These are phyloP conservation scores for Thymus mandschuricus DNA, from an alignment of 257 asterid species.

Conservation along the genomic window DNA sequence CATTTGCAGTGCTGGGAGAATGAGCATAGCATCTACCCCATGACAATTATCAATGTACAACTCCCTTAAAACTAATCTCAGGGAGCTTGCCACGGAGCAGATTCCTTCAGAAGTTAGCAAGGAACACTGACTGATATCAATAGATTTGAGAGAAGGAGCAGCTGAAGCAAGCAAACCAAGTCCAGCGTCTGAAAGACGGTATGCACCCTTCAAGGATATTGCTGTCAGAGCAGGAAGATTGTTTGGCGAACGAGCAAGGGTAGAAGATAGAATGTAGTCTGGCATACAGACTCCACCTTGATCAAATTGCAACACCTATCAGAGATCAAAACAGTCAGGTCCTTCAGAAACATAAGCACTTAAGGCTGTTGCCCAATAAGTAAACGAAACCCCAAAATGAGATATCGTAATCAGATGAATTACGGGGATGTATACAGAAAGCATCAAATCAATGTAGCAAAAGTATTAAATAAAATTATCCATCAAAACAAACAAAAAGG, in stretches of 20 bases:
- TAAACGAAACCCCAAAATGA: not conserved
- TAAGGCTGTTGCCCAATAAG: slow-evolving; percentile 1
- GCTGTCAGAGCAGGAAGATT: slow-evolving; percentile 67
- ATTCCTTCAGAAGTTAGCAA: slow-evolving; percentile 78
- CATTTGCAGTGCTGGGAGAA: slow-evolving; percentile 69
- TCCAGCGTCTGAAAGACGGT: slow-evolving; percentile 87
- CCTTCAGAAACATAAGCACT: slow-evolving; percentile 20
- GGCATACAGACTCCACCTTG: slow-evolving; percentile 79
- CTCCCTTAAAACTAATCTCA: slow-evolving; percentile 71
- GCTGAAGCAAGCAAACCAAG: slow-evolving; percentile 62
- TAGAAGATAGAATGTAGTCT: slow-evolving; percentile 53
- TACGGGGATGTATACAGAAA: not conserved
- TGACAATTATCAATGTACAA: slow-evolving; percentile 68
- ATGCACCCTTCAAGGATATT: slow-evolving; percentile 86
- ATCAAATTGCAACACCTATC: slow-evolving; percentile 89
- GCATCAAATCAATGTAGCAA: slow-evolving; percentile 10
- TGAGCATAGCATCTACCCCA: slow-evolving; percentile 70
- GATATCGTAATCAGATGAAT: slow-evolving; percentile 1
- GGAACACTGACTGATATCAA: slow-evolving; percentile 85
- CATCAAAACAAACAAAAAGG: slow-evolving; percentile 17
- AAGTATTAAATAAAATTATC: slow-evolving; percentile 17
- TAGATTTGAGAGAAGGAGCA: slow-evolving; percentile 82
- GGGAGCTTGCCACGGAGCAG: slow-evolving; percentile 54
- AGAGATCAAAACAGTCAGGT: slow-evolving; percentile 35
- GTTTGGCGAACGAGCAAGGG: slow-evolving; percentile 63